phyloP scores from a whole-genome alignment of 345 rosid species.

The Ricinus communis region DNA sequence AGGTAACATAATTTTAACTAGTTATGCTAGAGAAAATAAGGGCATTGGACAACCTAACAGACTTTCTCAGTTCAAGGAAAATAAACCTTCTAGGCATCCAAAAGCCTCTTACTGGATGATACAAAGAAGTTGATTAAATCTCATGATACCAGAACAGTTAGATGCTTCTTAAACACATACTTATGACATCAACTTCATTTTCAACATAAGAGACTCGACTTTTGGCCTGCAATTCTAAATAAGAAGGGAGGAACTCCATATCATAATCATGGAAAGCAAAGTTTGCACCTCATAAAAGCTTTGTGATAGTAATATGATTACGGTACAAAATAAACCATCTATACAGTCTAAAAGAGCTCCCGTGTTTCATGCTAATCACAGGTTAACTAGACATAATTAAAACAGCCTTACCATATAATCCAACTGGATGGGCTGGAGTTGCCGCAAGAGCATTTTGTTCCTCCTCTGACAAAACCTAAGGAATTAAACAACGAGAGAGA shows the following conservation, averaged over 20 bases:
- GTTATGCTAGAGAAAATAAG: not conserved
- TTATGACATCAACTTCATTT: not conserved
- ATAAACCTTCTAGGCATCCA: not conserved
- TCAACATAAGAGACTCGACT: not conserved
- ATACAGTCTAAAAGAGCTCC: not conserved
- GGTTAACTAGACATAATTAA: not conserved
- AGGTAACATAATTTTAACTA: not conserved
- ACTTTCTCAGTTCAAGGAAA: not conserved
- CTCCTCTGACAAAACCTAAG: conserved; percentile 78
- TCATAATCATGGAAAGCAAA: not conserved
- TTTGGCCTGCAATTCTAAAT: not conserved
- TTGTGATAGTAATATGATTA: not conserved
- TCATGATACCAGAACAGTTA: not conserved
- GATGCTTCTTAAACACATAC: not conserved
- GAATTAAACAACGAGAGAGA: conserved; percentile 17
- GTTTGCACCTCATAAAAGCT: not conserved
- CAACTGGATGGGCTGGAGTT: conserved; percentile 89
- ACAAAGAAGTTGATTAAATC: conserved; percentile 6
- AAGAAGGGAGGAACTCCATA: not conserved
- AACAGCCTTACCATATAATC: conserved; percentile 62
- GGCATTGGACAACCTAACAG: not conserved
- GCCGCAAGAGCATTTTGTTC: conserved; percentile 91
- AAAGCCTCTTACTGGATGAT: not conserved
- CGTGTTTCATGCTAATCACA: not conserved
- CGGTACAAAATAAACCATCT: not conserved